A percentile compares a stretch with the other conserved stretches of the same genome.
Evolutionary conservation across 495 filamentous ascomycete genomes (phyloP).

Genomic region (Aspergillus diversus): DNA sequence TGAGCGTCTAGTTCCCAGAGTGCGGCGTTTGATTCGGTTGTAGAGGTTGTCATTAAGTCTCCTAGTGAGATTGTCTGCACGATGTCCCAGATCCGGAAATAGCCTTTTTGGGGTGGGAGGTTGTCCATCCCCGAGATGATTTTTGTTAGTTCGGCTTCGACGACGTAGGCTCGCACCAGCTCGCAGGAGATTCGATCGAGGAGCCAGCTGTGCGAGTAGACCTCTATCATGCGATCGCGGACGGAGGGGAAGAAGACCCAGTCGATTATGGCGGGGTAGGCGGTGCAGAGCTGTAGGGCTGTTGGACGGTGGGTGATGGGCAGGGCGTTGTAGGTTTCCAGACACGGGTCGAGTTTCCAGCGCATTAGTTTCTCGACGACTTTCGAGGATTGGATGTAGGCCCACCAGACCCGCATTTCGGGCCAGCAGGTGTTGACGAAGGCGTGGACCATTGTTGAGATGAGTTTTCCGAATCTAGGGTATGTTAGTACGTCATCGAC

Average conservation of each 20-base stretch:
- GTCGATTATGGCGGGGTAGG: not conserved
- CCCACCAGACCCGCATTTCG: not conserved
- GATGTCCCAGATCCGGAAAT: not conserved
- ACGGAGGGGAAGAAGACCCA: not conserved
- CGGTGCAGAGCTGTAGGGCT: not conserved
- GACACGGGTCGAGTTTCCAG: not conserved
- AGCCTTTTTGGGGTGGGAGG: not conserved
- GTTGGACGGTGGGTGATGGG: not conserved
- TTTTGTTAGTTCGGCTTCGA: not conserved
- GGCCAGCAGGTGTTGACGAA: not conserved
- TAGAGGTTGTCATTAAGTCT: not conserved
- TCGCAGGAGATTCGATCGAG: not conserved
- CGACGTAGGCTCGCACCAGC: not conserved
- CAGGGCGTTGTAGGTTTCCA: not conserved
- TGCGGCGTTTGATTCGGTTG: not conserved
- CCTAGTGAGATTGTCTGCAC: not conserved
- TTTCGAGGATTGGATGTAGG: not conserved
- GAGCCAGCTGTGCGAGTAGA: not conserved
- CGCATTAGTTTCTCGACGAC: not conserved
- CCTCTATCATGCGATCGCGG: not conserved
- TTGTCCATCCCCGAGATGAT: not conserved
- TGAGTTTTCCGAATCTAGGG: not conserved
- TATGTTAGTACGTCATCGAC: no score
- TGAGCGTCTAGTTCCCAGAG: not conserved
- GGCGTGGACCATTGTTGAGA: not conserved